Conservation (phyloP, 306 rosid species). For the Cucurbita maxima region DNA sequence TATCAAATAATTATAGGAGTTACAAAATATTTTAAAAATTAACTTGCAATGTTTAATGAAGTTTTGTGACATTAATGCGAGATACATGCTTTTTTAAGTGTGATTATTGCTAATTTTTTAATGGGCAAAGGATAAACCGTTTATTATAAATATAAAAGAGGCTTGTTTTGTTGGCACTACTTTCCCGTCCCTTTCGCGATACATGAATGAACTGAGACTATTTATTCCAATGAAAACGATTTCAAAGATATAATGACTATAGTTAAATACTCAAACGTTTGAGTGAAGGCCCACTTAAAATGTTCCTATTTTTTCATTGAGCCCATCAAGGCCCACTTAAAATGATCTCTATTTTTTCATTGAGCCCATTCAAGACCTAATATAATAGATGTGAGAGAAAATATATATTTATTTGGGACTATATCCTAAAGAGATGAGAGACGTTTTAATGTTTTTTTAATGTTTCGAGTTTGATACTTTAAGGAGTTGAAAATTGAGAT, state of each 20-base stretch:
- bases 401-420: neutral
- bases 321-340: neutral
- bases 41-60: neutral
- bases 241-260: too few relatives aligned
- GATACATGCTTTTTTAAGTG: neutral
- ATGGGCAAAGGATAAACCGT: neutral
- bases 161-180: neutral
- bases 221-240: too few relatives aligned
- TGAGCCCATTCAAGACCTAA: neutral
- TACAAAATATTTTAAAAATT: too few relatives aligned
- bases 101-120: neutral
- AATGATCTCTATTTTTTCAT: neutral
- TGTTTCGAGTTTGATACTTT: too few relatives aligned
- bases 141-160: neutral
- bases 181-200: neutral
- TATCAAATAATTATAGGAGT: too few relatives aligned
- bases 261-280: too few relatives aligned
- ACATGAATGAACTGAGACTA: too few relatives aligned
- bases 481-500: neutral
- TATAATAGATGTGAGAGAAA: too few relatives aligned
- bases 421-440: too few relatives aligned
- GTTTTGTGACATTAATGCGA: neutral
- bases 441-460: too few relatives aligned
- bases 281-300: neutral
- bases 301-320: neutral